Conservation (phyloP, 352 stramenopile genomes). For the Pythium diclinum region DNA sequence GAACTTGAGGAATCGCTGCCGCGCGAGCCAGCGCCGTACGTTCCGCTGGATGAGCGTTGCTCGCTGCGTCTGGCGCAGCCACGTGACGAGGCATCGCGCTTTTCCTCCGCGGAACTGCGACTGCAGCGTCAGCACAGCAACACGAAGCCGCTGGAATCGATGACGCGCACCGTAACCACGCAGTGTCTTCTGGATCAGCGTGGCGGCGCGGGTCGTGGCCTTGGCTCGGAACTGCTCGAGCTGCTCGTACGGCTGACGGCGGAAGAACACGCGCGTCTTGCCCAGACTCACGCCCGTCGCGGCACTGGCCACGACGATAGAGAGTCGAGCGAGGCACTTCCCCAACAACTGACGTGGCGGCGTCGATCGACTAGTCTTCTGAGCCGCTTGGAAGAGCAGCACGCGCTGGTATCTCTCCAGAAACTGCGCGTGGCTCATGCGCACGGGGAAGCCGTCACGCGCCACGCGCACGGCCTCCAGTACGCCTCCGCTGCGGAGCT, state of each 20-base stretch:
- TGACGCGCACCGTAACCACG: conserved; percentile 45
- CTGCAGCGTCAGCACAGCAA: conserved; percentile 47
- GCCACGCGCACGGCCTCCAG: conserved; percentile 86
- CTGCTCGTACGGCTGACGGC: conserved; percentile 91
- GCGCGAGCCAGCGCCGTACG: conserved; percentile 38
- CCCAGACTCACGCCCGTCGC: conserved; percentile 66
- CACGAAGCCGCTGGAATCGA: conserved; percentile 34
- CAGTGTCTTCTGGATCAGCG: conserved; percentile 50
- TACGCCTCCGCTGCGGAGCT: conserved; percentile 83
- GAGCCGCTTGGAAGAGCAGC: conserved; percentile 28
- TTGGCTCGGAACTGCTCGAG: conserved; percentile 71
- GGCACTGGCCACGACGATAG: conserved; percentile 1
- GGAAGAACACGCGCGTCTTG: conserved; percentile 93
- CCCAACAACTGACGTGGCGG: conserved; percentile 6
- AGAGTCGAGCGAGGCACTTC: conserved; percentile 16
- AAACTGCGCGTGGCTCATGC: conserved; percentile 78
- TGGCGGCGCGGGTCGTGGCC: conserved; percentile 31
- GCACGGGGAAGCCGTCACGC: conserved; percentile 79
- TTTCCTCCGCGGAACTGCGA: conserved; percentile 34
- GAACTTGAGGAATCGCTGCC: conserved; percentile 33
- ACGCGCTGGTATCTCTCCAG: conserved; percentile 63
- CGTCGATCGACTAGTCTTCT: not conserved
- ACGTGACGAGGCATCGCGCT: conserved; percentile 35
- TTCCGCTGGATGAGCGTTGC: conserved; percentile 45
- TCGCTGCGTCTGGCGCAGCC: conserved; percentile 34